These are phyloP conservation scores for Ogataea degrootiae DNA, from an alignment of 805 yeast species.

Conservation along the genomic window DNA sequence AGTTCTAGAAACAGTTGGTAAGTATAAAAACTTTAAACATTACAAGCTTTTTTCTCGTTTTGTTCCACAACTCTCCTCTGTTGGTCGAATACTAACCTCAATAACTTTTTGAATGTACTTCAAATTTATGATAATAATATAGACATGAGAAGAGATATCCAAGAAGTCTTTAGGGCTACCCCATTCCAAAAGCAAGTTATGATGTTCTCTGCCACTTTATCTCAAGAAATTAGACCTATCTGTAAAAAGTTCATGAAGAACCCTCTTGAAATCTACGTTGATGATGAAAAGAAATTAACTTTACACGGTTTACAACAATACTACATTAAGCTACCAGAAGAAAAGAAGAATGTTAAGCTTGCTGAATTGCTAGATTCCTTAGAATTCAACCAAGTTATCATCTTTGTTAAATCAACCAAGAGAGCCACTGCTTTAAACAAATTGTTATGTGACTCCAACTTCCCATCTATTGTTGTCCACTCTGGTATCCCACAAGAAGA, in stretches of 20 bases:
- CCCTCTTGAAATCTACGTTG: constrained; percentile 95
- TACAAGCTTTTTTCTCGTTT: neutral
- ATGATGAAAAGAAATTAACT: constrained; percentile 95
- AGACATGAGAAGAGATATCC: constrained; percentile 98
- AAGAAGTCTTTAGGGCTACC: constrained; percentile 94
- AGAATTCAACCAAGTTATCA: constrained; percentile 97
- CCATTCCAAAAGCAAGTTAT: constrained; percentile 98
- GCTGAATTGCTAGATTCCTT: constrained; percentile 89
- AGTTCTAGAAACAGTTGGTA: constrained; percentile 65
- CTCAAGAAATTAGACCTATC: constrained; percentile 91
- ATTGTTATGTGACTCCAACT: constrained; percentile 83
- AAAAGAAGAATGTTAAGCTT: constrained; percentile 88
- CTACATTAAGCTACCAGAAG: constrained; percentile 83
- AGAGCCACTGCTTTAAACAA: constrained; percentile 92
- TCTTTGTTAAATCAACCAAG: constrained; percentile 84
- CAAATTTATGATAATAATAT: constrained; percentile 30
- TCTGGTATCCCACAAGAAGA: constrained; percentile 95
- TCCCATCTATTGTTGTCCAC: constrained; percentile 97
- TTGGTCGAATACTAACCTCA: constrained; percentile 1
- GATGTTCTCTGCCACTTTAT: constrained; percentile 98
- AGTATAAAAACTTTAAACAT: constrained; percentile 6
- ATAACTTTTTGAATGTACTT: neutral
- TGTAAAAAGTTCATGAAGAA: constrained; percentile 98
- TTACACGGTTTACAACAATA: constrained; percentile 98
- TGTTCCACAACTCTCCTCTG: neutral